A percentile compares a stretch with the other conserved stretches of the same genome.
phyloP scores from a whole-genome alignment of 805 yeast species.

The Cyberlindnera meyerae region DNA sequence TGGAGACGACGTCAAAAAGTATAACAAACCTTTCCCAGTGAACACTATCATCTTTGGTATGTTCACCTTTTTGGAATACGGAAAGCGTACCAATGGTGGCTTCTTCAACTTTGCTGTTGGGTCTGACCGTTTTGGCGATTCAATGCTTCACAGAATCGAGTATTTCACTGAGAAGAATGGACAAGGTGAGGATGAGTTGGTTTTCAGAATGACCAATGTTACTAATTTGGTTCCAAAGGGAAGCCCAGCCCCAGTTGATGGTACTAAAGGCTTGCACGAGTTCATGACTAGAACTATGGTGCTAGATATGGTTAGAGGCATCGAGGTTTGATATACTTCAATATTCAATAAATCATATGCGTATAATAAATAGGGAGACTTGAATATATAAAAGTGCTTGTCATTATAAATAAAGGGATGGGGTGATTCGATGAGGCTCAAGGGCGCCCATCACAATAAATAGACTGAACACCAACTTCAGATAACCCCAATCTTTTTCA shows the following conservation, averaged over 20 bases:
- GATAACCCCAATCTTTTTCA: conserved; percentile 30
- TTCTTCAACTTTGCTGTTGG: conserved; percentile 19
- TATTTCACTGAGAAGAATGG: conserved; percentile 15
- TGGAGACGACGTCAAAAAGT: conserved; percentile 11
- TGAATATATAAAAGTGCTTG: no score
- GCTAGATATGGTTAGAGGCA: conserved; percentile 18
- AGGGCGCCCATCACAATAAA: no score
- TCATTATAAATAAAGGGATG: no score
- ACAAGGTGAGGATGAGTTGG: conserved; percentile 12
- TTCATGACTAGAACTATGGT: conserved; percentile 26
- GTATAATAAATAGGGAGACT: no score
- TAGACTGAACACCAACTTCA: conserved; percentile 1
- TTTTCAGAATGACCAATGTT: conserved; percentile 21
- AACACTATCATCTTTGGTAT: conserved; percentile 20
- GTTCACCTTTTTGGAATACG: conserved; percentile 17
- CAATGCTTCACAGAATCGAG: conserved; percentile 21
- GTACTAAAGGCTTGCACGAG: conserved; percentile 22
- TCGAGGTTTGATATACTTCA: conserved; percentile 11
- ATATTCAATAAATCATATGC: no score
- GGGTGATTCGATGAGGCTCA: no score
- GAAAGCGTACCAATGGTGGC: conserved; percentile 19
- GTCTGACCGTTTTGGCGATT: conserved; percentile 11
- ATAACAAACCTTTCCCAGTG: conserved; percentile 11
- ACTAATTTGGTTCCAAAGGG: conserved; percentile 5
- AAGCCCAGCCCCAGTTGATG: conserved; percentile 14